A percentile compares a stretch with the other conserved stretches of the same genome.
Evolutionary conservation across 768 basidiomycete genomes (phyloP).

Genomic region (Hydnum rufescens): DNA sequence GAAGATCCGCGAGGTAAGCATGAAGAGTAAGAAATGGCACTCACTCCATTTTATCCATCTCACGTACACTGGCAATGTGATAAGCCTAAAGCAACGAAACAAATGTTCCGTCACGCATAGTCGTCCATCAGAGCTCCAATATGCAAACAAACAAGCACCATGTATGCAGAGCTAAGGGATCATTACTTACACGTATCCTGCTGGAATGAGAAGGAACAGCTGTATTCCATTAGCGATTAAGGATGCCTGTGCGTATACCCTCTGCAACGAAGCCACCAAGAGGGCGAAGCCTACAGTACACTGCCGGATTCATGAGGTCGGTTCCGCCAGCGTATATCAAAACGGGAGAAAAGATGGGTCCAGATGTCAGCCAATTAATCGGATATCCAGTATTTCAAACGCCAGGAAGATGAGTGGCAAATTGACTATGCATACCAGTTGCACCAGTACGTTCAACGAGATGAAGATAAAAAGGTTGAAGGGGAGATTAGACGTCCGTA

Average conservation of each 20-base stretch:
- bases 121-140: too few relatives aligned
- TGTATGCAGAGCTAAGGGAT: too few relatives aligned
- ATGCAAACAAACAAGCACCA: not conserved
- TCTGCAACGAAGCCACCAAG: slow-evolving; percentile 15
- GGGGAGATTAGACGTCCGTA: slow-evolving; percentile 21
- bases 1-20: not conserved
- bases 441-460: slow-evolving; percentile 16
- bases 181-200: slow-evolving; percentile 12
- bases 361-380: too few relatives aligned
- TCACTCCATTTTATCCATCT: slow-evolving; percentile 24
- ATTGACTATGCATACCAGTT: slow-evolving; percentile 6
- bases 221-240: slow-evolving; percentile 16
- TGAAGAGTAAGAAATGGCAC: slow-evolving; percentile 17
- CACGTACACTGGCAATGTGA: slow-evolving; percentile 16
- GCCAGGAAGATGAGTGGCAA: too few relatives aligned
- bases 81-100: slow-evolving; percentile 6
- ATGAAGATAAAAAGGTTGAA: slow-evolving; percentile 20
- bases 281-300: slow-evolving; percentile 15
- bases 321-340: too few relatives aligned
- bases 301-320: not conserved
- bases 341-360: too few relatives aligned
- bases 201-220: slow-evolving; percentile 14
- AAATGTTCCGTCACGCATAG: too few relatives aligned
- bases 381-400: too few relatives aligned
- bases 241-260: slow-evolving; percentile 19